These are phyloP conservation scores for Neocucurbitaria cava DNA, from an alignment of 2,329 filamentous ascomycete species.

Conservation along the genomic window DNA sequence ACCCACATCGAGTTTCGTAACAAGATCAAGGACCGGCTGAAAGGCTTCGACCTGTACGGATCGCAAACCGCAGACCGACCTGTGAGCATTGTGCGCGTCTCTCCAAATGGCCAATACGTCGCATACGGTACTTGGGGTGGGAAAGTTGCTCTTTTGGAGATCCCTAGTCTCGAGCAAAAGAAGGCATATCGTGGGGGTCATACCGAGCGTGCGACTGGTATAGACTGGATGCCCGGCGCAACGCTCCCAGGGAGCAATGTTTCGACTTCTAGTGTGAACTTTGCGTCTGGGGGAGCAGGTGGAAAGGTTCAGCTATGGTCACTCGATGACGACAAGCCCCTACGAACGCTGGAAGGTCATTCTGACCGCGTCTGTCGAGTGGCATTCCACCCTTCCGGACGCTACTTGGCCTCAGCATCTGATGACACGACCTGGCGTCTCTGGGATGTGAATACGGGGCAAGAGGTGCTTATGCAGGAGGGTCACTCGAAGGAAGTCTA, in stretches of 20 bases:
- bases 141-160: conserved; percentile 82
- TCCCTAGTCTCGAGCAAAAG: conserved; percentile 82
- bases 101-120: conserved; percentile 81
- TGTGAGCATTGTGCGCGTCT: conserved; percentile 89
- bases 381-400: conserved; percentile 92
- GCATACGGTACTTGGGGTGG: conserved; percentile 95
- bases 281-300: conserved; percentile 90
- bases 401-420: conserved; percentile 89
- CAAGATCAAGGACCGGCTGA: conserved; percentile 80
- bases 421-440: conserved; percentile 97
- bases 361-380: conserved; percentile 86
- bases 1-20: conserved; percentile 94
- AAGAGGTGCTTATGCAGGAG: conserved; percentile 87
- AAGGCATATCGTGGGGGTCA: conserved; percentile 78
- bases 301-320: conserved; percentile 91
- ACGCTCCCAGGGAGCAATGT: conserved; percentile 75
- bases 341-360: conserved; percentile 84
- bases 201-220: conserved; percentile 84
- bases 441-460: conserved; percentile 89
- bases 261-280: conserved; percentile 76
- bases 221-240: conserved; percentile 87
- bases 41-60: conserved; percentile 87
- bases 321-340: conserved; percentile 80
- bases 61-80: conserved; percentile 92
- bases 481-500: conserved; percentile 95